These are phyloP conservation scores for Myrica gale DNA, from an alignment of 306 rosid species.

Conservation along the genomic window DNA sequence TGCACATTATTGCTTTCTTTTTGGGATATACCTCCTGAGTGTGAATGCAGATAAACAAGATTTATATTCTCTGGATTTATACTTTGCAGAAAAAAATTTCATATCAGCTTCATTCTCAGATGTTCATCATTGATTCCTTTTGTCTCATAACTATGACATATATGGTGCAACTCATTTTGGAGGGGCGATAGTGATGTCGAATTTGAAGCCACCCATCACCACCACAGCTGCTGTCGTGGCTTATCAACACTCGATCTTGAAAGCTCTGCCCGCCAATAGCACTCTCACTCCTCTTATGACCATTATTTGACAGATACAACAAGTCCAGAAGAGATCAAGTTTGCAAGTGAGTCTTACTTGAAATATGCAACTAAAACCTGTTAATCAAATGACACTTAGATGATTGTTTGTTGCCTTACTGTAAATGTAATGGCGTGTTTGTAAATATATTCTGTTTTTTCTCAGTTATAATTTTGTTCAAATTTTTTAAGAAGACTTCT, in stretches of 20 bases:
- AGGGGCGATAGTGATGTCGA: slow-evolving; percentile 92
- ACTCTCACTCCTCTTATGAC: slow-evolving; percentile 89
- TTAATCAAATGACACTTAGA: neutral
- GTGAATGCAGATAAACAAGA: neutral
- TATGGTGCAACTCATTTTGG: slow-evolving; percentile 69
- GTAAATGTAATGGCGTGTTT: no score
- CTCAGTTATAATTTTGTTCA: no score
- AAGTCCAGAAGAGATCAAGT: slow-evolving; percentile 66
- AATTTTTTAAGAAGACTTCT: no score
- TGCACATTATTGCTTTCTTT: neutral
- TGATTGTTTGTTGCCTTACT: no score
- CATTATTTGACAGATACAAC: slow-evolving; percentile 78
- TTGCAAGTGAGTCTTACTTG: slow-evolving; percentile 61
- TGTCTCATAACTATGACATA: slow-evolving; percentile 24
- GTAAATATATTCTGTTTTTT: no score
- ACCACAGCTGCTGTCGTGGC: slow-evolving; percentile 63
- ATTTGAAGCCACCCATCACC: slow-evolving; percentile 81
- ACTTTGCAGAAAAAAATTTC: no score
- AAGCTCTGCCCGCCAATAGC: slow-evolving; percentile 59
- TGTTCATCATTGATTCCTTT: neutral
- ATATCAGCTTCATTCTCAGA: no score
- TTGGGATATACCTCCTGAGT: neutral
- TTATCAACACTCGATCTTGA: slow-evolving; percentile 70
- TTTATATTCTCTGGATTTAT: no score
- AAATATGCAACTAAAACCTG: neutral